A percentile compares a stretch with the other conserved stretches of the same genome.
phyloP scores from a whole-genome alignment of 305 asterid genomes.

The Fraxinus dipetala region DNA sequence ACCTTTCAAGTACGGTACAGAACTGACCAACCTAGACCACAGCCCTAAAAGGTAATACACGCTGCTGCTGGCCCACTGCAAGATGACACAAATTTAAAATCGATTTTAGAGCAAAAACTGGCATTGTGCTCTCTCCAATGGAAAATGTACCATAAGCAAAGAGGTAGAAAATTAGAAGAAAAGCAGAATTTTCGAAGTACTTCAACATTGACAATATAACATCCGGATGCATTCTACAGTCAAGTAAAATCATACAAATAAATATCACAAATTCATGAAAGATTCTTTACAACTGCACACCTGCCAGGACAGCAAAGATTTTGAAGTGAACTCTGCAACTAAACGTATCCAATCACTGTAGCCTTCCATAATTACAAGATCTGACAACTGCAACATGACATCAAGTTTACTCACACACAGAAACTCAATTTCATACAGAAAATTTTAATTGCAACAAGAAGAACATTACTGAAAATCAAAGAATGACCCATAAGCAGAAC shows the following conservation, averaged over 20 bases:
- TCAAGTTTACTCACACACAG: slow-evolving; percentile 19
- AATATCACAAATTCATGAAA: slow-evolving; percentile 12
- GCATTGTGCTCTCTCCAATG: background rate
- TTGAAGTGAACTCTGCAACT: slow-evolving; percentile 91
- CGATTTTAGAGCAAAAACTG: slow-evolving; percentile 1
- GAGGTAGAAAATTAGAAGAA: background rate
- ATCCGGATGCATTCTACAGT: background rate
- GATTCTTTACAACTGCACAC: slow-evolving; percentile 36
- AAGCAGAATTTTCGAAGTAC: background rate
- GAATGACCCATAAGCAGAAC: background rate
- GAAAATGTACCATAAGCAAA: background rate
- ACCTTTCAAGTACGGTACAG: slow-evolving; percentile 93
- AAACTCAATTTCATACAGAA: slow-evolving; percentile 6
- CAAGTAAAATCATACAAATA: slow-evolving; percentile 18
- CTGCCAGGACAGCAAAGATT: slow-evolving; percentile 97
- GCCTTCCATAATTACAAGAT: slow-evolving; percentile 93
- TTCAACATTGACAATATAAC: background rate
- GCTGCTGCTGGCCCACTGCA: slow-evolving; percentile 99
- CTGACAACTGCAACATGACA: slow-evolving; percentile 69
- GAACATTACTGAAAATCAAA: background rate
- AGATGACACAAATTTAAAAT: slow-evolving; percentile 17
- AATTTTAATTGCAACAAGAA: background rate
- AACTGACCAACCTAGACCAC: slow-evolving; percentile 97
- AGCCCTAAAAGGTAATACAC: slow-evolving; percentile 95
- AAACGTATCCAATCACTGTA: slow-evolving; percentile 96